Base-by-base conservation (phyloP, 2,329 filamentous ascomycete species). In the Cladosporium sp. region DNA sequence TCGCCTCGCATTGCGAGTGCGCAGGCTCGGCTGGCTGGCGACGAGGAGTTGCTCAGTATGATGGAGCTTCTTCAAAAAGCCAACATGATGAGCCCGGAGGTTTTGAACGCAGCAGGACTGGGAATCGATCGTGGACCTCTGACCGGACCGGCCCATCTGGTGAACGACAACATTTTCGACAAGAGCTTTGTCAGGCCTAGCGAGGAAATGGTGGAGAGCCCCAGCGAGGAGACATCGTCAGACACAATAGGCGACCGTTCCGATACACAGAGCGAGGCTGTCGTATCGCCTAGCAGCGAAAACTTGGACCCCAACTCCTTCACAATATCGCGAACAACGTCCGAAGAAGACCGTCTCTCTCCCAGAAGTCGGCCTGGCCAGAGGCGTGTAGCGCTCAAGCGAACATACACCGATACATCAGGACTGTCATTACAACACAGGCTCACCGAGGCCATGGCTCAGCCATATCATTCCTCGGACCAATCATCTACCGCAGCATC, bases 31-130 rank as follows among this genome's bases (percentile, higher is more conserved):
- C 84, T 91, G 61, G 88, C 86, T 68, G 93, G 93, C 25, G 93
- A 98, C 77, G 82, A 91, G 60, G 94, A 97, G 71, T 86, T 93
- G 57, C 92, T 97, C 78, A 90, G 89, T 73, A 93, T 97, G 90
- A 86, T 97, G 78, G 93, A 98, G 74, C 82, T 97, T 65, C 82
- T 97, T 67, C 89, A 91, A 53, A 89, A 89, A 73, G 91, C 93
- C 56, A 91, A 94, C 70, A 79, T 97, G 26, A 87, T 94, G 64
- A 89, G 88, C 21, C 85, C 88, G 43, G 88, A 89, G 63, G 89
- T 88, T 67, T 77, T 88, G 34, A 84, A 82, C 58, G 78, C 79
- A 49, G 78, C 81, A 70, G 82, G 81, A 16, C 69, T 83, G 67
- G 80, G 80, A 23, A 67, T 78, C 75, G 69, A 77, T 76, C 71